Evolutionary conservation across 805 yeast genomes (phyloP).

Genomic region (Hemisphaericaspora nanyangensis): DNA sequence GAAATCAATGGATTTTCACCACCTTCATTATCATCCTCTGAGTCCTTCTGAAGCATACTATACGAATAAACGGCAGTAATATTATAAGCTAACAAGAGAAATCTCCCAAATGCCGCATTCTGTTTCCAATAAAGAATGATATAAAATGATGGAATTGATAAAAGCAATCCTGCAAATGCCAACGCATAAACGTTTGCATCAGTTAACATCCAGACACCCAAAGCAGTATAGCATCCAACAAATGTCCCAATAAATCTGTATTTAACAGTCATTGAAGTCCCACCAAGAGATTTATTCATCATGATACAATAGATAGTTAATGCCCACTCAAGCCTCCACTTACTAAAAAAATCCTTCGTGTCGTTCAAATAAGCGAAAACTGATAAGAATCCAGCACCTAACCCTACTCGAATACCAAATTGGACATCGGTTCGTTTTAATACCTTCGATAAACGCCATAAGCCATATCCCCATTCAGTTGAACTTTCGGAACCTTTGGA

Average conservation of each 20-base stretch:
- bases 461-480: conserved; percentile 13
- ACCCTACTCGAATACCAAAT: conserved; percentile 74
- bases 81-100: conserved; percentile 71
- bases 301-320: conserved; percentile 76
- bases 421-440: conserved; percentile 66
- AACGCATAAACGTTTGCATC: conserved; percentile 53
- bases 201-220: conserved; percentile 52
- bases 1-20: conserved; percentile 63
- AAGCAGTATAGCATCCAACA: conserved; percentile 65
- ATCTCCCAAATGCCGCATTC: conserved; percentile 63
- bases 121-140: conserved; percentile 67
- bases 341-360: conserved; percentile 51
- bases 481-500: background rate
- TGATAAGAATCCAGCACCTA: conserved; percentile 68
- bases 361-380: conserved; percentile 61
- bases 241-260: conserved; percentile 75
- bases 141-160: conserved; percentile 46
- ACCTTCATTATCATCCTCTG: conserved; percentile 62
- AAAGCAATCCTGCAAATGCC: conserved; percentile 45
- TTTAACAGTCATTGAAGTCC: conserved; percentile 73
- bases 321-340: conserved; percentile 84
- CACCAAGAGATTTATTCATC: conserved; percentile 83
- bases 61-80: conserved; percentile 75
- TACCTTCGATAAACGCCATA: conserved; percentile 50
- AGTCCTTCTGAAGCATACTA: conserved; percentile 56